phyloP scores from a whole-genome alignment of 495 filamentous ascomycete genomes.

The Aspergillus mulundensis region DNA sequence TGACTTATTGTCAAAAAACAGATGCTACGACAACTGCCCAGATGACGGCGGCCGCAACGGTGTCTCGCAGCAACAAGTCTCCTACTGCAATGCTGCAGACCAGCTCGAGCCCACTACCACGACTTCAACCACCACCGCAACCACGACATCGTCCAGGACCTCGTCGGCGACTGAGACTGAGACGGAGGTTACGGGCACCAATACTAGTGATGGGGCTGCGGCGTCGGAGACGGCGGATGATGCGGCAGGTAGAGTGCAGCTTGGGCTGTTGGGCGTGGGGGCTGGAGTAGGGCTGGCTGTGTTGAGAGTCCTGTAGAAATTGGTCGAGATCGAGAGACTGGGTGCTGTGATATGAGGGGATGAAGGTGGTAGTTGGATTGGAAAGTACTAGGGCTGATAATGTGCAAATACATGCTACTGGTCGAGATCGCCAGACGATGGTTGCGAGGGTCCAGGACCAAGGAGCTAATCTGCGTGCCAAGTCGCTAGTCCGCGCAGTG shows the following conservation, averaged over 20 bases:
- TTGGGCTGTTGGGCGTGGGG: neutral
- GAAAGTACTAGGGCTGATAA: neutral
- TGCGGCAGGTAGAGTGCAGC: slow-evolving; percentile 14
- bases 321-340: neutral
- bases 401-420: slow-evolving; percentile 7
- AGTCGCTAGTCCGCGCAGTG: neutral
- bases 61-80: slow-evolving; percentile 21
- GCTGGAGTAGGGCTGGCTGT: neutral
- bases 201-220: neutral
- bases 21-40: slow-evolving; percentile 43
- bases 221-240: slow-evolving; percentile 17
- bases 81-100: slow-evolving; percentile 32
- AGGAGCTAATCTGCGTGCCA: neutral
- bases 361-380: neutral
- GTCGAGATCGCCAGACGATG: neutral
- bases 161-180: neutral
- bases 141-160: slow-evolving; percentile 12
- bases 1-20: neutral
- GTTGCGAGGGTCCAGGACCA: neutral
- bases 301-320: neutral
- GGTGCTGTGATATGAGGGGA: no score
- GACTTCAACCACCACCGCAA: neutral
- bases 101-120: slow-evolving; percentile 7
- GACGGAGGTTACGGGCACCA: neutral
- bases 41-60: slow-evolving; percentile 21